Evolutionary conservation across 768 basidiomycete genomes (phyloP).

Genomic region (Cantharellus cinnabarinus): DNA sequence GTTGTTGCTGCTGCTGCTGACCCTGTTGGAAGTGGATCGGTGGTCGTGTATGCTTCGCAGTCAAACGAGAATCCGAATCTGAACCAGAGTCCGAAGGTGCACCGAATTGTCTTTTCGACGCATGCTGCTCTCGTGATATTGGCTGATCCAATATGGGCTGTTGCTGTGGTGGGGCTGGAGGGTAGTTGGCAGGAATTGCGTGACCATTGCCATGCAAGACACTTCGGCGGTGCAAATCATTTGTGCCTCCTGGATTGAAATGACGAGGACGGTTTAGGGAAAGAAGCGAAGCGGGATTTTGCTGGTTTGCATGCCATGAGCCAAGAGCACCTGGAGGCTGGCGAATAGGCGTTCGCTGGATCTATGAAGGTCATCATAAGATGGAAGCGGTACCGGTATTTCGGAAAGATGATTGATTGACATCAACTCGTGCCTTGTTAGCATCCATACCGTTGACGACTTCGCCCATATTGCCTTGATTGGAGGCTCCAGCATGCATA

Average conservation of each 20-base stretch:
- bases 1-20: constrained; percentile 4
- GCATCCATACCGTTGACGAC: constrained; percentile 49
- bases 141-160: background rate
- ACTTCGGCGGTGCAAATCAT: background rate
- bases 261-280: background rate
- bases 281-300: background rate
- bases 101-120: background rate
- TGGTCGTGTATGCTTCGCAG: background rate
- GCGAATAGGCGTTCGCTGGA: constrained; percentile 13
- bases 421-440: constrained; percentile 18
- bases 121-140: background rate
- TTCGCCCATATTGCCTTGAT: constrained; percentile 28
- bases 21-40: constrained; percentile 3
- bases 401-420: background rate
- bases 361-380: constrained; percentile 2
- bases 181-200: background rate
- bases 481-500: constrained; percentile 8
- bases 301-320: background rate
- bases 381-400: background rate
- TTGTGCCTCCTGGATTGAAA: background rate
- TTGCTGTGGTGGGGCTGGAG: background rate
- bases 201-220: background rate
- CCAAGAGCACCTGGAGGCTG: background rate
- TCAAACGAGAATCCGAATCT: no score
- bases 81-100: background rate